Evolutionary conservation across 129 eudicot genomes (phyloP), one percentile per base, ranked within the genome.

Genomic region (Centaurea solstitialis): DNA sequence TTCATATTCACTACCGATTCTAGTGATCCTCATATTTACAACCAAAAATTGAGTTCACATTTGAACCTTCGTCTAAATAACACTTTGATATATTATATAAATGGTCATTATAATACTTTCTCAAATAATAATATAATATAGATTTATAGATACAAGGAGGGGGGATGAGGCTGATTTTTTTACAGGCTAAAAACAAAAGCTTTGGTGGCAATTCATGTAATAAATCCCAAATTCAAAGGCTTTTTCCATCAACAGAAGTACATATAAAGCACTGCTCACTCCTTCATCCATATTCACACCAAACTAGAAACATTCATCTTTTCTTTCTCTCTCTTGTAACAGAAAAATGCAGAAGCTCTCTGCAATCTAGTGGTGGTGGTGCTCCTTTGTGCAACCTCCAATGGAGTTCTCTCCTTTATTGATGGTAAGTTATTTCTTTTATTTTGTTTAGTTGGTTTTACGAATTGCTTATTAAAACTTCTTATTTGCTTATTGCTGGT

Each of bases 381-480:
- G 72, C 82, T 88, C 24, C 77, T 87, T 1, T 79, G 73, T 43
- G 76, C 88, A 45, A 30, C 83, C 69, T 85, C 74, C 83, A 84
- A 82, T 82, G 85, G 75, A 1, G 88, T 80, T 15, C 75, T 83
- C 2, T 90, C 93, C 6, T 83, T 85, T 69, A 80, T 75, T 28
- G 91, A 90, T 30, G 93, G 93, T 90, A 67, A 82, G 88, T 84
- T 38, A 17, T 9, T 23, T 26, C 30, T 26, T 26, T 26, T 26
- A 26, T 26, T 26, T 26, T 26, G n/a, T 26, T 0, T 26, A 2
- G 30, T 26, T 26, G 30, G n/a, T n/a, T n/a, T n/a, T n/a, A n/a
- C n/a, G n/a, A n/a, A n/a, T n/a, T n/a, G n/a, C n/a, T n/a, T 26
- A 26, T 26, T 26, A 26, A 26, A 26, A 26, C 30, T 26, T 26